Base-by-base conservation (phyloP, 202 grass and related monocot species). In the Carex arenaria region DNA sequence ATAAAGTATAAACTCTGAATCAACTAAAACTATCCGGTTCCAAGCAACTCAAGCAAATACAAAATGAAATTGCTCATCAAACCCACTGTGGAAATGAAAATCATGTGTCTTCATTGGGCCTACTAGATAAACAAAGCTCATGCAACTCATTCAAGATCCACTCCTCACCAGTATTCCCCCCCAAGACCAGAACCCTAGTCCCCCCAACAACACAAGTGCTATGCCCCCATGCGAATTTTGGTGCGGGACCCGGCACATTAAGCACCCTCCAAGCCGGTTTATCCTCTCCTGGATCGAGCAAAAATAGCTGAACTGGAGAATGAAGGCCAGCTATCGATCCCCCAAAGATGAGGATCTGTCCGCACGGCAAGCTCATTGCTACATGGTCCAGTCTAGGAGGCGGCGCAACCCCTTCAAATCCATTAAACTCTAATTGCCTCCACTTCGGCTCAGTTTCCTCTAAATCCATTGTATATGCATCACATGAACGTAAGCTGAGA, bases 131-230 rank as follows among this genome's bases (percentile, higher is more conserved):
- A 64, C 94, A 97, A 42, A 97, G 85, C 81, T 97, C 94, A 87
- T 97, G 94, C 32, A 97, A 84, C 68, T 97, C 94, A 40, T 94
- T 97, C 51, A 97, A 92, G 56, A 94, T 94, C 92, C 94, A 97
- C 74, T 97, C 94, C 87, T 97, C 94, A 9, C 94, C 94, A 0
- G 92, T 97, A 51, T 84, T 85, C 9, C 94, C 94, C 6, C 94
- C 94, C 10, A 97, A 86, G 6, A 97, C 91, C 1, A 97, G 82
- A 65, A 94, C 88, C 57, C 92, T 86, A 30, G 94, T 97, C 11
- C 94, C 94, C 4, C 90, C 94, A 2, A 97, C 92, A 14, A 97
- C 94, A 56, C 94, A 94, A 30, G 92, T 94, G 70, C 94, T 94
- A 67, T 97, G 94, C 0, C 94, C 94, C 94, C 94, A 97, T 5